A percentile compares a stretch with the other conserved stretches of the same genome.
phyloP scores from a whole-genome alignment of 805 yeast genomes.

The Starmerella floris region DNA sequence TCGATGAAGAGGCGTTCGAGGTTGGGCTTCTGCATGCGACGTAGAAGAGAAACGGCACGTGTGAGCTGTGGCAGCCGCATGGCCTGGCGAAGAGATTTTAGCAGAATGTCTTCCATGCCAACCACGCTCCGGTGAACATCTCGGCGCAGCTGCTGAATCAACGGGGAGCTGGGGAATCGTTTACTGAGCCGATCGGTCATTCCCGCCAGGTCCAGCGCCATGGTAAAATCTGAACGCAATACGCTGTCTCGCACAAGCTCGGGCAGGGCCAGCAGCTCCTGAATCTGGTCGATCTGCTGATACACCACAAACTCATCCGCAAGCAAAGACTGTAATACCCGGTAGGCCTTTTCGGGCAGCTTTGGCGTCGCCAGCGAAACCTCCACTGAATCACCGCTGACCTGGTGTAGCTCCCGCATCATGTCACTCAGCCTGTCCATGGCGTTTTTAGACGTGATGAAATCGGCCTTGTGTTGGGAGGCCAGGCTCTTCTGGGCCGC shows the following conservation, averaged over 20 bases:
- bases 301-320: conserved; percentile 32
- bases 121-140: conserved; percentile 41
- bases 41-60: conserved; percentile 63
- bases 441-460: conserved; percentile 10
- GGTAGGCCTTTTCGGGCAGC: conserved; percentile 17
- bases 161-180: conserved; percentile 48
- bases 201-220: conserved; percentile 71
- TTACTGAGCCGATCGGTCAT: conserved; percentile 55
- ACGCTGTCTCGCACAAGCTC: conserved; percentile 73
- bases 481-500: conserved; percentile 7
- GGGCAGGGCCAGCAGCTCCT: conserved; percentile 75
- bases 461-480: conserved; percentile 12
- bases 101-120: conserved; percentile 57
- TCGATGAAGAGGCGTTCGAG: conserved; percentile 20
- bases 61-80: conserved; percentile 65
- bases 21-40: conserved; percentile 34
- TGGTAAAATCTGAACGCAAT: conserved; percentile 72
- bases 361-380: conserved; percentile 16
- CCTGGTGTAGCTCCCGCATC: conserved; percentile 5
- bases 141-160: conserved; percentile 40
- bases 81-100: conserved; percentile 58
- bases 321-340: conserved; percentile 22
- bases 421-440: conserved; percentile 11
- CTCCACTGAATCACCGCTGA: conserved; percentile 11
- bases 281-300: conserved; percentile 49